These are phyloP conservation scores for Proliferodiscus dingleyae DNA, from an alignment of 2,329 filamentous ascomycete species.

Conservation along the genomic window DNA sequence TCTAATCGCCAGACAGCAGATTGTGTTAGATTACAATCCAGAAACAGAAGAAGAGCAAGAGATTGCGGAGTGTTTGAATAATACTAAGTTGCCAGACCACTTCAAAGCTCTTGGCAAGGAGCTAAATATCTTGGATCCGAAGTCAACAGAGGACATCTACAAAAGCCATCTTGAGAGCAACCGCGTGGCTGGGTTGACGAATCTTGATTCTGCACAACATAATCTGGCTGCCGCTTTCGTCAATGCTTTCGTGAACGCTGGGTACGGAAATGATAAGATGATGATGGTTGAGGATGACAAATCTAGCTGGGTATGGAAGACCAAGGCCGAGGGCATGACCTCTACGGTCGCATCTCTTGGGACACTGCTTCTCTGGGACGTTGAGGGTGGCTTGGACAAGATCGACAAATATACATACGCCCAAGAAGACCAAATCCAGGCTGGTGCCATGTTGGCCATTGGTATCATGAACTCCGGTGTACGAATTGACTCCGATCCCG, in stretches of 20 bases:
- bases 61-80: constrained; percentile 78
- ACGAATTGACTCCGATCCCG: constrained; percentile 82
- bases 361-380: constrained; percentile 88
- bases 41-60: constrained; percentile 66
- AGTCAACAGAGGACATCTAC: constrained; percentile 97
- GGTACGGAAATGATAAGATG: constrained; percentile 94
- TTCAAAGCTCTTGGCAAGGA: constrained; percentile 95
- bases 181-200: constrained; percentile 86
- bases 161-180: constrained; percentile 97
- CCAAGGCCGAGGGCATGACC: constrained; percentile 96
- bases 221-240: constrained; percentile 95
- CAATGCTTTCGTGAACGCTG: constrained; percentile 94
- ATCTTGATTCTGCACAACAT: constrained; percentile 90
- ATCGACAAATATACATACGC: constrained; percentile 93
- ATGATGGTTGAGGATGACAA: constrained; percentile 90
- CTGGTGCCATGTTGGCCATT: constrained; percentile 86
- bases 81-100: constrained; percentile 81
- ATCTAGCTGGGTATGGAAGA: constrained; percentile 97
- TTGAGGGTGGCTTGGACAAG: constrained; percentile 85
- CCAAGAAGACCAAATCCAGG: constrained; percentile 77
- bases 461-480: constrained; percentile 96
- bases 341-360: constrained; percentile 93
- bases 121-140: constrained; percentile 92
- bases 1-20: constrained; percentile 85
- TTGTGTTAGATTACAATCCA: constrained; percentile 65